These are phyloP conservation scores for Nannochloropsis oceanica DNA, from an alignment of 108 stramenopile species.

Conservation along the genomic window DNA sequence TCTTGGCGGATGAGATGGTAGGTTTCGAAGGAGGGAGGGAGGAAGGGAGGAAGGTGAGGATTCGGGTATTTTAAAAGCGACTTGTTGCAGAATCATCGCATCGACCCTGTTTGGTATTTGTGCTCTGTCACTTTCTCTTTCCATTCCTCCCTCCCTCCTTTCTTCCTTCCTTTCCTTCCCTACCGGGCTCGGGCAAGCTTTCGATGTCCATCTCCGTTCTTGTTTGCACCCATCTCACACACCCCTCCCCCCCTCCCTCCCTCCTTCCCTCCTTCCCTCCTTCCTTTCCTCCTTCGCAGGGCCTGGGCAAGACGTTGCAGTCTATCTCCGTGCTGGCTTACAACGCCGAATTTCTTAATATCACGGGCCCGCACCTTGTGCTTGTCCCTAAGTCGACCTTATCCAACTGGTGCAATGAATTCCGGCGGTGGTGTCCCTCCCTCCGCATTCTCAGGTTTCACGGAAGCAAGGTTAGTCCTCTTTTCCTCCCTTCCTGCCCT, in stretches of 20 bases:
- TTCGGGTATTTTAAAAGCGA: neutral
- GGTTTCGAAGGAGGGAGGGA: neutral
- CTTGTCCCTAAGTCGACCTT: slow-evolving; percentile 94
- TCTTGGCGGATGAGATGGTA: slow-evolving; percentile 44
- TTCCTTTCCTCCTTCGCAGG: neutral
- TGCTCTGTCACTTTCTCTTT: neutral
- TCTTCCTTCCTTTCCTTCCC: too few species aligned
- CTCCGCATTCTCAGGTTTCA: slow-evolving; percentile 64
- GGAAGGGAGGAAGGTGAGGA: neutral
- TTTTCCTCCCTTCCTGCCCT: neutral
- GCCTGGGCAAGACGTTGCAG: slow-evolving; percentile 80
- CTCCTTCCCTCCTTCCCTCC: slow-evolving; percentile 45
- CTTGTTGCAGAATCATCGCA: neutral
- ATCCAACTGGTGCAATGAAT: slow-evolving; percentile 96
- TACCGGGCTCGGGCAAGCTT: too few species aligned
- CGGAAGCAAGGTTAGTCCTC: slow-evolving; percentile 25
- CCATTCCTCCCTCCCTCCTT: too few species aligned
- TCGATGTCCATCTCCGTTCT: too few species aligned
- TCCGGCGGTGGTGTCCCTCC: slow-evolving; percentile 79
- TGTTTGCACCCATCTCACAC: neutral
- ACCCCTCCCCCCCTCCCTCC: neutral
- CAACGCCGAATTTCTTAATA: slow-evolving; percentile 56
- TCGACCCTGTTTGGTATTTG: neutral
- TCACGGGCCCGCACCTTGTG: slow-evolving; percentile 86
- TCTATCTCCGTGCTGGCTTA: slow-evolving; percentile 64